Evolutionary conservation across 768 basidiomycete genomes (phyloP).

Genomic region (Scleroderma bovista): DNA sequence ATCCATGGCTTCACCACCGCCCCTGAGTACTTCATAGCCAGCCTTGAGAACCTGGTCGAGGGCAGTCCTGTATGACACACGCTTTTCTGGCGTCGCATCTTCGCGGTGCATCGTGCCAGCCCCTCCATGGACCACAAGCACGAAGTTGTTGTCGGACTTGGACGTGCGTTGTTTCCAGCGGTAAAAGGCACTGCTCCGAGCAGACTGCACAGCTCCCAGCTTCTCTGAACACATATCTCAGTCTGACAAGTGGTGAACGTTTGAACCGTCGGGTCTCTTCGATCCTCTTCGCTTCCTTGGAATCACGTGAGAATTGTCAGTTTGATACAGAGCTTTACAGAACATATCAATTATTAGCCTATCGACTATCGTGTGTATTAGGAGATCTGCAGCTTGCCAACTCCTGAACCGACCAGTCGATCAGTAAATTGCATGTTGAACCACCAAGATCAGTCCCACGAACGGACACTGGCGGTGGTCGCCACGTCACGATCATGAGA

Average conservation of each 20-base stretch:
- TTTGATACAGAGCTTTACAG: too few species aligned
- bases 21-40: slow-evolving; percentile 56
- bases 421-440: neutral
- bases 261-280: too few species aligned
- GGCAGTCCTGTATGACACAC: slow-evolving; percentile 49
- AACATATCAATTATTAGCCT: too few species aligned
- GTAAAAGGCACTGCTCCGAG: neutral
- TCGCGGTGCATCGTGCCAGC: slow-evolving; percentile 64
- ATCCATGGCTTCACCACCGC: slow-evolving; percentile 79
- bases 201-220: neutral
- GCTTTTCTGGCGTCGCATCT: slow-evolving; percentile 55
- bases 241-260: too few species aligned
- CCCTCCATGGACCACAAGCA: slow-evolving; percentile 75
- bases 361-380: too few species aligned
- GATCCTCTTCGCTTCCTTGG: too few species aligned
- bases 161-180: neutral
- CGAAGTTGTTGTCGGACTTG: slow-evolving; percentile 17
- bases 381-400: too few species aligned
- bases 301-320: too few species aligned
- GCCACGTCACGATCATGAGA: neutral
- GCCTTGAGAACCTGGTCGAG: slow-evolving; percentile 51
- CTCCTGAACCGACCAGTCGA: too few species aligned
- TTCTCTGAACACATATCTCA: slow-evolving; percentile 9
- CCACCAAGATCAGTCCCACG: neutral
- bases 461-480: neutral